phyloP scores from a whole-genome alignment of 768 basidiomycete species.

The Paxillus involutus region DNA sequence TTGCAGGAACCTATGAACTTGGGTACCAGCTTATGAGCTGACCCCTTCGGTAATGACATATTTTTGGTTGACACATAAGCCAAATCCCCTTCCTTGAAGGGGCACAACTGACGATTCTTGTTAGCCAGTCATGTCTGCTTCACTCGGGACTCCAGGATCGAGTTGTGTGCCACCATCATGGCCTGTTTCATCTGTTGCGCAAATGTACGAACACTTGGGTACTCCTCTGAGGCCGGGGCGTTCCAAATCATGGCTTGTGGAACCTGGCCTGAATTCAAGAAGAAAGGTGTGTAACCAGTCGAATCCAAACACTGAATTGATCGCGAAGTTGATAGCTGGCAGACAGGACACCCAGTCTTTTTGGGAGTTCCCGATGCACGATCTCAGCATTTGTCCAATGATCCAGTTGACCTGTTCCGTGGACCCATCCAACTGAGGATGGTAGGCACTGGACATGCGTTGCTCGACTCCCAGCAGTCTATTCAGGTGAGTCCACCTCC shows the following conservation, averaged over 20 bases:
- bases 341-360: no score
- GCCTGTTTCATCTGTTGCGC: constrained; percentile 27
- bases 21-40: constrained; percentile 32
- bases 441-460: no score
- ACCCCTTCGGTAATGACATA: constrained; percentile 25
- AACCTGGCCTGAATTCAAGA: constrained; percentile 4
- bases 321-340: constrained; percentile 18
- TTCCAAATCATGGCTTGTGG: constrained; percentile 22
- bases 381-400: no score
- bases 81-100: constrained; percentile 33
- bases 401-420: no score
- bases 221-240: constrained; percentile 3
- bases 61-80: constrained; percentile 29
- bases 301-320: constrained; percentile 16
- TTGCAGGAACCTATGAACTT: constrained; percentile 36
- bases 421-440: no score
- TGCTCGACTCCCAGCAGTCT: no score
- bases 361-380: no score
- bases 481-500: no score
- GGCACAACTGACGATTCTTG: constrained; percentile 5
- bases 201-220: constrained; percentile 29
- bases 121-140: constrained; percentile 36
- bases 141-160: constrained; percentile 25
- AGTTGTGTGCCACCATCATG: constrained; percentile 32
- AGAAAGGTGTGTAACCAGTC: constrained; percentile 22